phyloP scores from a whole-genome alignment of 1,284 basidiomycete genomes.

The Ganoderma leucocontextum region DNA sequence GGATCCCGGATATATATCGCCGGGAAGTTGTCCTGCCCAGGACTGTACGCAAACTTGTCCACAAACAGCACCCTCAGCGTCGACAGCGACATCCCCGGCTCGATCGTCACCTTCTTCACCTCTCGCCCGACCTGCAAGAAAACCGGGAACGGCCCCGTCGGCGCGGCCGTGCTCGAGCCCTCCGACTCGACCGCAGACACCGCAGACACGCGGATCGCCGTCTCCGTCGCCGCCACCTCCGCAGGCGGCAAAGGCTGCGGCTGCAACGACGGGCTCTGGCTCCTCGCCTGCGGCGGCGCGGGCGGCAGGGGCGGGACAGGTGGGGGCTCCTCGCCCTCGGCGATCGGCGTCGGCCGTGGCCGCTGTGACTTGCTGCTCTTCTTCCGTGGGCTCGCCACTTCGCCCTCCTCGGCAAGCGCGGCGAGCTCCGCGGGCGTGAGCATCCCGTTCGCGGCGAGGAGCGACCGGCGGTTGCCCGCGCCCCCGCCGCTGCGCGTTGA shows the following conservation, averaged over 20 bases:
- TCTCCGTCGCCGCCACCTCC: conserved; percentile 4
- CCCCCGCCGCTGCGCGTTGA: conserved; percentile 43
- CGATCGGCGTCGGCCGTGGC: conserved; percentile 40
- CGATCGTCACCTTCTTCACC: conserved; percentile 87
- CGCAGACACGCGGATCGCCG: conserved; percentile 17
- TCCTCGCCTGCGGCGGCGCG: conserved; percentile 32
- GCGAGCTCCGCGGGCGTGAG: conserved; percentile 74
- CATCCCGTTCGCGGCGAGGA: conserved; percentile 62
- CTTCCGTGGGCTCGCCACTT: conserved; percentile 42
- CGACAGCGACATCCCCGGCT: conserved; percentile 75
- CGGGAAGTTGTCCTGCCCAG: conserved; percentile 93
- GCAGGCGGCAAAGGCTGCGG: conserved; percentile 9
- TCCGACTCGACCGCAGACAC: conserved; percentile 24
- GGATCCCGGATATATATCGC: conserved; percentile 95
- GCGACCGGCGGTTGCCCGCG: conserved; percentile 67
- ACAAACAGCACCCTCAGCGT: conserved; percentile 89
- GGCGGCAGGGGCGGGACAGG: conserved; percentile 54
- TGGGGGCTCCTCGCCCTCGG: conserved; percentile 54
- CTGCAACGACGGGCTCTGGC: conserved; percentile 19
- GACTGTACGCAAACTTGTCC: conserved; percentile 95
- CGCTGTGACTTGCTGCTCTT: conserved; percentile 40
- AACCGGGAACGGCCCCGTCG: conserved; percentile 60
- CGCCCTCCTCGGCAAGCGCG: conserved; percentile 74
- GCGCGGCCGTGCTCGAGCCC: conserved; percentile 18
- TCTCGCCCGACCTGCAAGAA: conserved; percentile 94